Percentiles rank a stretch among this genome's conserved stretches.
These are phyloP conservation scores for Aspergillus uvarum DNA, from an alignment of 2,329 filamentous ascomycete genomes.

Conservation along the genomic window DNA sequence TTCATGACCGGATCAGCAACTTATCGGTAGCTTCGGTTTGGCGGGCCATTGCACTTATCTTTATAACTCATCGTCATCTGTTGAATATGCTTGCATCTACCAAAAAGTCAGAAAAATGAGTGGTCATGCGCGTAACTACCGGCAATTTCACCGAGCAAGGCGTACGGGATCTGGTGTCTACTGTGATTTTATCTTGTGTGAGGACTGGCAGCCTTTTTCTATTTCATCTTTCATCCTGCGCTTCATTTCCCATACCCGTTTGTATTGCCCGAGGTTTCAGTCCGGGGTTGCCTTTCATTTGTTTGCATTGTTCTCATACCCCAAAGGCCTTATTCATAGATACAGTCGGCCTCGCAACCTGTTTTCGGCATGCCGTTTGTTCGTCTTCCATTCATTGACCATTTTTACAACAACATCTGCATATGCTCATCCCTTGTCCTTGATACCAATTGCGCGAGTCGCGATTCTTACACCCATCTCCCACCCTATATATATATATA, in stretches of 20 bases:
- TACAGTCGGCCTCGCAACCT: conserved; percentile 35
- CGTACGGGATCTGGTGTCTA: conserved; percentile 32
- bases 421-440: conserved; percentile 19
- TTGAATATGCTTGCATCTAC: conserved; percentile 20
- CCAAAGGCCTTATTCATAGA: conserved; percentile 41
- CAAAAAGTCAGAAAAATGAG: conserved; percentile 22
- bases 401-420: conserved; percentile 20
- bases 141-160: conserved; percentile 30
- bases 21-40: conserved; percentile 31
- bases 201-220: conserved; percentile 23
- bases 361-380: conserved; percentile 26
- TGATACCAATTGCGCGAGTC: conserved; percentile 37
- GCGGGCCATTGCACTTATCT: conserved; percentile 2
- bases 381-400: conserved; percentile 21
- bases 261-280: conserved; percentile 25
- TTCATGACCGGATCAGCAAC: conserved; percentile 64
- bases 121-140: conserved; percentile 25
- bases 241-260: conserved; percentile 18
- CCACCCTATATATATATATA: conserved; percentile 25
- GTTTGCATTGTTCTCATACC: conserved; percentile 38
- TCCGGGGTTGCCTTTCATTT: conserved; percentile 23
- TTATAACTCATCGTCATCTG: conserved; percentile 18
- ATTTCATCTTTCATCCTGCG: conserved; percentile 10
- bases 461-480: conserved; percentile 30
- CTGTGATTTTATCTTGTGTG: conserved; percentile 17